A percentile compares a stretch with the other conserved stretches of the same genome.
phyloP scores from a whole-genome alignment of 371 early-diverging fungal species.

The Mortierella sp. region DNA sequence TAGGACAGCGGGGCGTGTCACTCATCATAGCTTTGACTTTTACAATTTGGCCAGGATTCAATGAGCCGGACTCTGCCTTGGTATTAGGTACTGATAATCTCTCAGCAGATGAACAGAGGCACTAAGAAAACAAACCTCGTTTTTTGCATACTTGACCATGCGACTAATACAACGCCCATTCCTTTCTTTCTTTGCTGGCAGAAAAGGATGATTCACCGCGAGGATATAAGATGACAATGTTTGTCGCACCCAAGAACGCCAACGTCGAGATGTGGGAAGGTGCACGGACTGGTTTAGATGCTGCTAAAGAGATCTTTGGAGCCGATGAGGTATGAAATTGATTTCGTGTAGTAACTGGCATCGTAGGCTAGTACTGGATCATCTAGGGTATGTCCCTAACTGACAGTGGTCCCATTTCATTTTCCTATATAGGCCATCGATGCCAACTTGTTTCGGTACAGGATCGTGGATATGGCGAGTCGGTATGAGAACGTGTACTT shows the following conservation, averaged over 20 bases:
- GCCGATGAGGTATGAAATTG: slow-evolving; percentile 85
- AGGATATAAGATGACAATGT: slow-evolving; percentile 90
- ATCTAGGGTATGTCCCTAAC: background rate
- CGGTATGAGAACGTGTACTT: slow-evolving; percentile 57
- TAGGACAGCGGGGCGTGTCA: too few species aligned
- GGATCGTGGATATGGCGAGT: slow-evolving; percentile 53
- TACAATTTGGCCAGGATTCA: too few species aligned
- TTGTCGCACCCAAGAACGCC: slow-evolving; percentile 80
- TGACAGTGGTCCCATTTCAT: too few species aligned
- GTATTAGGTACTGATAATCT: slow-evolving; percentile 69
- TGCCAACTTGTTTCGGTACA: slow-evolving; percentile 52
- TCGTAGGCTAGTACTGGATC: too few species aligned
- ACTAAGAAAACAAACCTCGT: too few species aligned
- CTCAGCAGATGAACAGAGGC: too few species aligned
- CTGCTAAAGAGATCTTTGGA: slow-evolving; percentile 82
- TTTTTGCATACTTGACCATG: too few species aligned
- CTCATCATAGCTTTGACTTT: too few species aligned
- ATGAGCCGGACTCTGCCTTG: slow-evolving; percentile 89
- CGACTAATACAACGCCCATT: too few species aligned
- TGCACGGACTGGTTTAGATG: slow-evolving; percentile 86
- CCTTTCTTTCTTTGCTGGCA: slow-evolving; percentile 51
- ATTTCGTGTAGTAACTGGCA: too few species aligned
- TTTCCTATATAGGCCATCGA: slow-evolving; percentile 52
- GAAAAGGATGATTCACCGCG: slow-evolving; percentile 66
- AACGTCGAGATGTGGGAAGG: slow-evolving; percentile 94